Percentiles rank a stretch among this genome's conserved stretches.
These are phyloP conservation scores for Aspergillus bridgeri DNA, from an alignment of 495 filamentous ascomycete genomes.

Conservation along the genomic window DNA sequence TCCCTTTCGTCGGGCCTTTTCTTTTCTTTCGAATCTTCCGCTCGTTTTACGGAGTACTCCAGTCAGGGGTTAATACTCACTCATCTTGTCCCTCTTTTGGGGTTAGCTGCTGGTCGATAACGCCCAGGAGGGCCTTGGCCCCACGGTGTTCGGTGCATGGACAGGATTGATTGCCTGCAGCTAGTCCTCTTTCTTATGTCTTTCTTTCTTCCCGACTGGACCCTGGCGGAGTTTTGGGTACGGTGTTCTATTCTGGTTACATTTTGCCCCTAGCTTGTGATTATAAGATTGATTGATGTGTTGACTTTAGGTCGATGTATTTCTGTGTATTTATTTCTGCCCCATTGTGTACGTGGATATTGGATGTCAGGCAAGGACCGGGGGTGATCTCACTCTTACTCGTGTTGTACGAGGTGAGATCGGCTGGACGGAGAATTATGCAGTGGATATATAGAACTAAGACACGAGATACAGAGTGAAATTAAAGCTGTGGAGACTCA, in stretches of 20 bases:
- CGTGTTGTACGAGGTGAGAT: too few relatives aligned
- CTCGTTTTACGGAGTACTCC: slow-evolving; percentile 1
- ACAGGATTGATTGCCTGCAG: slow-evolving; percentile 2
- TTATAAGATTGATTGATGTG: slow-evolving; percentile 5
- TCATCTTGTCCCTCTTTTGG: not conserved
- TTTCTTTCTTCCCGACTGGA: slow-evolving; percentile 7
- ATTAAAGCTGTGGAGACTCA: too few relatives aligned
- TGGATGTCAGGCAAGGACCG: too few relatives aligned
- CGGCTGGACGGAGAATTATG: too few relatives aligned
- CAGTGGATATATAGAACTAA: too few relatives aligned
- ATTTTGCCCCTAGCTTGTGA: slow-evolving; percentile 14
- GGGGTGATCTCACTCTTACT: too few relatives aligned
- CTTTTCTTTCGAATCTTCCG: slow-evolving; percentile 9
- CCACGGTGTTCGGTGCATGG: not conserved
- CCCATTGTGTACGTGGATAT: too few relatives aligned
- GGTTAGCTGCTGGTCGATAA: slow-evolving; percentile 14
- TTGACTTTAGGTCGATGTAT: too few relatives aligned
- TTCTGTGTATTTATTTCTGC: too few relatives aligned
- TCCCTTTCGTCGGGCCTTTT: slow-evolving; percentile 2
- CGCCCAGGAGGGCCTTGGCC: not conserved
- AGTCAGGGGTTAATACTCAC: not conserved
- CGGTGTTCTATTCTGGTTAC: slow-evolving; percentile 5
- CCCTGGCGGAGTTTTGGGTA: slow-evolving; percentile 12
- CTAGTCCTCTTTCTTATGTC: not conserved
- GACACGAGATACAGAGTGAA: too few relatives aligned